These are phyloP conservation scores for Crithidia thermophila DNA, from an alignment of 208 protist species.

Conservation along the genomic window DNA sequence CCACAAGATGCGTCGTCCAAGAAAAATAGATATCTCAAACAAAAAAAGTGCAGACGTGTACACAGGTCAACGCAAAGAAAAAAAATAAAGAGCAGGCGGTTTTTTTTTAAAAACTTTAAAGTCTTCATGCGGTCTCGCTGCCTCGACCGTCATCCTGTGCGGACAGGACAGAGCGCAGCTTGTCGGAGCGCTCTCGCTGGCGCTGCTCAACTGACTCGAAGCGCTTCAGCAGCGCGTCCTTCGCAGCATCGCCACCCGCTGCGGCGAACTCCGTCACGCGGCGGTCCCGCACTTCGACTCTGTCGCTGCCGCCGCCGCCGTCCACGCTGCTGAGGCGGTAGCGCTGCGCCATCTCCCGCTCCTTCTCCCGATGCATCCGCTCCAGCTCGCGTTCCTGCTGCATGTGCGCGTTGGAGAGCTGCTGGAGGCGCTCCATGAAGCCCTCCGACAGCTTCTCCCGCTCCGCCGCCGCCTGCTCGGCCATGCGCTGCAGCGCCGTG, in stretches of 20 bases:
- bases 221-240: constrained; percentile 30
- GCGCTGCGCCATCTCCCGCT: constrained; percentile 48
- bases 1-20: no score
- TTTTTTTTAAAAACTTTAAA: neutral
- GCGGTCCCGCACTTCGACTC: constrained; percentile 18
- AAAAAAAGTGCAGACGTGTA: neutral
- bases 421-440: constrained; percentile 61
- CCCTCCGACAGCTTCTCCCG: constrained; percentile 43
- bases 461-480: constrained; percentile 42
- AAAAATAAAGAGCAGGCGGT: constrained; percentile 7
- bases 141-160: neutral
- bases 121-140: neutral
- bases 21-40: no score
- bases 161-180: constrained; percentile 40
- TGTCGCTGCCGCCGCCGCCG: constrained; percentile 20
- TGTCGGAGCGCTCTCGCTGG: constrained; percentile 59
- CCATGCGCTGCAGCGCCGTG: constrained; percentile 42
- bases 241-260: constrained; percentile 3
- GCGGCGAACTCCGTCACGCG: constrained; percentile 4
- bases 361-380: constrained; percentile 70
- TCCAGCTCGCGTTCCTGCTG: constrained; percentile 62
- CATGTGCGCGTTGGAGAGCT: constrained; percentile 63
- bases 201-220: constrained; percentile 38
- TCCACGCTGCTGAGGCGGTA: constrained; percentile 26
- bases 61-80: neutral